Evolutionary conservation across 2,329 filamentous ascomycete species (phyloP), one percentile per base, ranked within the genome.

Genomic region (Xylaria sp.): DNA sequence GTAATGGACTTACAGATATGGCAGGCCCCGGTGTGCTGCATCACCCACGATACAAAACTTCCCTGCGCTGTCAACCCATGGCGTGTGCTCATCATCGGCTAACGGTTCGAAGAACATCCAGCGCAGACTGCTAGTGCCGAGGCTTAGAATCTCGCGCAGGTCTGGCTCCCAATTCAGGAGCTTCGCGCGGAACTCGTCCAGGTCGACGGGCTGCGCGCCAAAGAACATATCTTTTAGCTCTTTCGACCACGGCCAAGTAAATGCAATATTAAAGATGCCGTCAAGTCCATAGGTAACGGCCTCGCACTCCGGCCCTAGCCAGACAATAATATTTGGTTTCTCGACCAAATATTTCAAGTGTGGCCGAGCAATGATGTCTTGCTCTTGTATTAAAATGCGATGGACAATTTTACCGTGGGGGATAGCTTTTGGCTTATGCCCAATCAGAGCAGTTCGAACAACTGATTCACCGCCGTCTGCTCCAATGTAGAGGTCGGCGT

Each of bases 361-460:
- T 21, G 64, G 64, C 15, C 53, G 54, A 11, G 60, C 53, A 13
- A 44, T 51, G n/a, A 69, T 69, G 17, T 54, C 61, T 43, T 37
- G 9, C 31, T 69, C 64, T 29, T 64, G 56, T 11, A 69, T 54
- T 21, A 69, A 41, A 10, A 68, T 62, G 7, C 67, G 60, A 41
- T 66, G 53, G 41, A 69, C 67, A 17, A 69, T 54, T 49, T 67
- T 67, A 21, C 67, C 66, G 31, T 69, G 64, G 9, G 67, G 67
- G 19, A 66, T 43, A 9, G 58, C 54, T 33, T 49, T 47, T 11
- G 58, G 41, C 47, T 67, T 66, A 27, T 56, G 41, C n/a, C 67
- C 66, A 1, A 58, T 53, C 19, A 68, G 11, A 27, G 59, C 58
- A 6, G 57, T 54, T 5, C 66, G 57, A 10, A 66, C 53, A 2